Evolutionary conservation across 2,329 filamentous ascomycete species (phyloP), one percentile per base, ranked within the genome.

Genomic region (Fusarium agapanthi): DNA sequence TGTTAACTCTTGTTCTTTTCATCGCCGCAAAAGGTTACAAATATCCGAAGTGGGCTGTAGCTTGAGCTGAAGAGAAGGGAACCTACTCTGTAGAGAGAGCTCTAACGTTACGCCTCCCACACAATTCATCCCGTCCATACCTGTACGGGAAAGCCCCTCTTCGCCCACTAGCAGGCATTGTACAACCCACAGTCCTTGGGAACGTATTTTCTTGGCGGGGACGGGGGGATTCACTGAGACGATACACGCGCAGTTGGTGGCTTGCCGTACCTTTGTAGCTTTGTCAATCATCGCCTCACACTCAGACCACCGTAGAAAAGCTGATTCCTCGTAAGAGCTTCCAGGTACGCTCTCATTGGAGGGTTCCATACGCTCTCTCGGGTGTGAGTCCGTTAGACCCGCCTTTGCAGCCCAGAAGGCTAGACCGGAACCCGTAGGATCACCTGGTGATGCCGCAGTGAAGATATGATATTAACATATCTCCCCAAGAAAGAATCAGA

Each of bases 41-140:
- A 69, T 47, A 43, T 74, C 62, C 58, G 50, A 71, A 48, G 71
- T 73, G 71, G 71, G 71, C 71, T 73, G 67, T 45, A 74, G 71
- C 71, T 73, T 71, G 67, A 73, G 71, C 71, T 73, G 56, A 65
- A 38, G 26, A 57, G 63, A 71, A 44, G 11, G 41, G 56, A 59
- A 72, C 70, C 53, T 47, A n/a, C n/a, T n/a, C n/a, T n/a, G n/a
- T n/a, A 47, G 53, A 57, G 40, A 47, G 30, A 57, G 30, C 54
- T 58, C 64, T 57, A 48, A 50, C 34, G 34, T 40, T 54, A 30
- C 34, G 50, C 55, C 51, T 70, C 61, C 61, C 60, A 69, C 55
- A 56, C 26, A 48, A 50, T n/a, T 18, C 24, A 40, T 28, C 24
- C 34, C 24, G 34, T 40, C 58, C 61, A 65, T 38, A 41, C 41